Evolutionary conservation across 1,284 basidiomycete species (phyloP).

Genomic region (Boletus hoseneyae): DNA sequence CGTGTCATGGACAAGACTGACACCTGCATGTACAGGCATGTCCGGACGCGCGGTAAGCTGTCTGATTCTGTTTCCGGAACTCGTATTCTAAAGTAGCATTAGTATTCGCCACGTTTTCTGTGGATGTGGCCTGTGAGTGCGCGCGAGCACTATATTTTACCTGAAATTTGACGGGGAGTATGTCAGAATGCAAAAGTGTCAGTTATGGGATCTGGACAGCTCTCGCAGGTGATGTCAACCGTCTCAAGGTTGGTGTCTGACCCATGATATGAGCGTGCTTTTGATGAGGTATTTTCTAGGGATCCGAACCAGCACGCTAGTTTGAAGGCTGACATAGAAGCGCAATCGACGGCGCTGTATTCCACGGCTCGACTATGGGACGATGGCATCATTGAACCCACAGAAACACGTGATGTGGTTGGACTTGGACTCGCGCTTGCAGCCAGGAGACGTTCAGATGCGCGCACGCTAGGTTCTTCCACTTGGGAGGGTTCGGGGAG

Average conservation of each 20-base stretch:
- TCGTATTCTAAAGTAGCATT: conserved; percentile 10
- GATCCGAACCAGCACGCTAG: conserved; percentile 73
- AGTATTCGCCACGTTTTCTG: conserved; percentile 92
- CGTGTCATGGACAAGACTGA: conserved; percentile 15
- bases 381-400: conserved; percentile 90
- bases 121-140: conserved; percentile 94
- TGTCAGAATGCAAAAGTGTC: conserved; percentile 84
- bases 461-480: conserved; percentile 25
- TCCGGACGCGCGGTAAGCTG: conserved; percentile 76
- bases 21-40: conserved; percentile 57
- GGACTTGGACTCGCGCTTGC: conserved; percentile 82
- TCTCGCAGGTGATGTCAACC: conserved; percentile 88
- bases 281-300: conserved; percentile 36
- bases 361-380: conserved; percentile 92
- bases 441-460: conserved; percentile 39
- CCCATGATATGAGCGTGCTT: neutral
- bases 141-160: conserved; percentile 4
- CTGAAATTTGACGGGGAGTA: conserved; percentile 9
- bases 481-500: conserved; percentile 73
- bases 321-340: conserved; percentile 80
- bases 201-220: conserved; percentile 95
- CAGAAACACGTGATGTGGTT: conserved; percentile 86
- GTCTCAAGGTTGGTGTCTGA: conserved; percentile 68
- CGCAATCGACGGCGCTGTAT: conserved; percentile 83
- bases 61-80: conserved; percentile 5